These are phyloP conservation scores for Hemileccinum rubropunctum DNA, from an alignment of 768 basidiomycete species.

Conservation along the genomic window DNA sequence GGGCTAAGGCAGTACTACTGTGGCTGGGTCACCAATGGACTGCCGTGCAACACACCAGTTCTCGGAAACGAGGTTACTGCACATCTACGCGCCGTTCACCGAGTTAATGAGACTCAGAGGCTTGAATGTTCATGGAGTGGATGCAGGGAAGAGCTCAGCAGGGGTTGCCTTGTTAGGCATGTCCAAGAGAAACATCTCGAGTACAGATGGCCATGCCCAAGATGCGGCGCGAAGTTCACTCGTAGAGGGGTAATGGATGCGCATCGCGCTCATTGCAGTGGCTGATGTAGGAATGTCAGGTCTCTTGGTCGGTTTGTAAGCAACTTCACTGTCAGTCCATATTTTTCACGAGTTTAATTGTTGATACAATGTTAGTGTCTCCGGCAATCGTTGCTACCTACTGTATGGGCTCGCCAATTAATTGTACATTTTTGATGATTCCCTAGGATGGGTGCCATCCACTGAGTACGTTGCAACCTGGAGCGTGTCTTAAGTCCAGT, in stretches of 20 bases:
- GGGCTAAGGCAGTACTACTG: conserved; percentile 4
- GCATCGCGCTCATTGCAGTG: conserved; percentile 13
- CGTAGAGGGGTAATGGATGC: conserved; percentile 17
- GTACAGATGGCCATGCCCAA: conserved; percentile 23
- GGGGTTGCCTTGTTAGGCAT: conserved; percentile 17
- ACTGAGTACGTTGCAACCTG: not conserved
- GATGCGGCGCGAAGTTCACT: conserved; percentile 14
- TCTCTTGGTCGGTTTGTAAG: conserved; percentile 3
- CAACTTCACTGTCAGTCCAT: not conserved
- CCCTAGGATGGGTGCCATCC: not conserved
- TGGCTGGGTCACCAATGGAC: conserved; percentile 11
- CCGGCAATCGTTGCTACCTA: not conserved
- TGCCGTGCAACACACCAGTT: conserved; percentile 6
- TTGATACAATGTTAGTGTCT: not conserved
- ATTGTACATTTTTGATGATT: not conserved
- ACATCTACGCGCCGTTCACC: conserved; percentile 16
- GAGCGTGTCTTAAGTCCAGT: not conserved
- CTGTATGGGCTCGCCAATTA: not conserved
- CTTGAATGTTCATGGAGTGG: conserved; percentile 14
- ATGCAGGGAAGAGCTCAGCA: conserved; percentile 16
- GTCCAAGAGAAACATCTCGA: conserved; percentile 24
- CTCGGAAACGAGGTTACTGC: conserved; percentile 13
- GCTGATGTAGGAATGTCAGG: not conserved
- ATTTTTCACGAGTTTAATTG: not conserved
- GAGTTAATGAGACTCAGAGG: not conserved